Evolutionary conservation across 1,284 basidiomycete species (phyloP).

Genomic region (Sphaerobolus stellatus): DNA sequence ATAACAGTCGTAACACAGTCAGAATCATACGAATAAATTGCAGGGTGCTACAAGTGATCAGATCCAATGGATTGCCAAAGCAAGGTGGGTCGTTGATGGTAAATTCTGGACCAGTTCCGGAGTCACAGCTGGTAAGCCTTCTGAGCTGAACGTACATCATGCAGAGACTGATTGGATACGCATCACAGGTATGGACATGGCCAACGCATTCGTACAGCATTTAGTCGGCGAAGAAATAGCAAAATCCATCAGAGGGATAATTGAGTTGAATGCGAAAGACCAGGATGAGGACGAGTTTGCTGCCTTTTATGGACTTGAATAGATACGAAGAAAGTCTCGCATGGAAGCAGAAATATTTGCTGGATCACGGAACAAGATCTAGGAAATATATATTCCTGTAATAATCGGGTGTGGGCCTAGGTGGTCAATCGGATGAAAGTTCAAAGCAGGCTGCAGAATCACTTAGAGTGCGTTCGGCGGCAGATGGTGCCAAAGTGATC

Average conservation of each 20-base stretch:
- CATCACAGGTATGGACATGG: constrained; percentile 37
- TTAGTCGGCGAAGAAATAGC: constrained; percentile 32
- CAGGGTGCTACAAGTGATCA: constrained; percentile 25
- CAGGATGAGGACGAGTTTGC: constrained; percentile 37
- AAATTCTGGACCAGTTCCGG: constrained; percentile 40
- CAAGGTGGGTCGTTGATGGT: constrained; percentile 40
- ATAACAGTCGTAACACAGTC: not conserved
- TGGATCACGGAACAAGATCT: too few species aligned
- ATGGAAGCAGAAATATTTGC: too few species aligned
- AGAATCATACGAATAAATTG: not conserved
- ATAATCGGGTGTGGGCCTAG: too few species aligned
- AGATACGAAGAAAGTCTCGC: too few species aligned
- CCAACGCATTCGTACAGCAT: constrained; percentile 35
- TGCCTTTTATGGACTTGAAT: constrained; percentile 27
- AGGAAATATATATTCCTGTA: too few species aligned
- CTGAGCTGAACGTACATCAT: too few species aligned
- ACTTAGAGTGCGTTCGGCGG: too few species aligned
- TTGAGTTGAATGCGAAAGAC: constrained; percentile 29
- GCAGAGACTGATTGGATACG: too few species aligned
- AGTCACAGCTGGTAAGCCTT: constrained; percentile 38
- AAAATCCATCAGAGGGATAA: constrained; percentile 21
- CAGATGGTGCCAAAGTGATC: too few species aligned
- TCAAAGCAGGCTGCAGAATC: too few species aligned
- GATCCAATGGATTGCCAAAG: constrained; percentile 36
- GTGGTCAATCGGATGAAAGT: too few species aligned